Conservation (phyloP, 768 basidiomycete genomes). For the Pholiota molesta region DNA sequence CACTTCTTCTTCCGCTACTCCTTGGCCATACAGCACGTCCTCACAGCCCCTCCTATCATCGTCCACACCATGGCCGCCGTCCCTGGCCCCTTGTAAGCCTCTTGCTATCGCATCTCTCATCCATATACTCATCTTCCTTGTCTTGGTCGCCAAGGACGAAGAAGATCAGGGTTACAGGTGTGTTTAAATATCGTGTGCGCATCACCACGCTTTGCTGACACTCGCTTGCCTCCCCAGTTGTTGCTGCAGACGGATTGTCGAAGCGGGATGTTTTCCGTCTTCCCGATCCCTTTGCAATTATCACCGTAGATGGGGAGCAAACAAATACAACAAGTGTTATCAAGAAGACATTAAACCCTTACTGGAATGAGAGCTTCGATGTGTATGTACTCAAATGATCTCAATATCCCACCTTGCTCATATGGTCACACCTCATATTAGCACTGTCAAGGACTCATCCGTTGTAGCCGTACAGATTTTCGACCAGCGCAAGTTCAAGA, state of each 20-base stretch:
- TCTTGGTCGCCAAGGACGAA: slow-evolving; percentile 45
- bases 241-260: slow-evolving; percentile 91
- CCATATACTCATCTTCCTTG: slow-evolving; percentile 9
- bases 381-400: slow-evolving; percentile 57
- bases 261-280: slow-evolving; percentile 96
- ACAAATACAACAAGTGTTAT: slow-evolving; percentile 97
- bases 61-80: slow-evolving; percentile 44
- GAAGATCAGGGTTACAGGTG: slow-evolving; percentile 82
- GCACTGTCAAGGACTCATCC: slow-evolving; percentile 96
- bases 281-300: slow-evolving; percentile 97
- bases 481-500: slow-evolving; percentile 99
- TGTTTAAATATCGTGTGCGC: slow-evolving; percentile 18
- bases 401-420: slow-evolving; percentile 1
- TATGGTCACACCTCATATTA: slow-evolving; percentile 30
- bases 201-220: not conserved
- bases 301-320: slow-evolving; percentile 97
- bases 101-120: slow-evolving; percentile 5
- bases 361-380: slow-evolving; percentile 99
- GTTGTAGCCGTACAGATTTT: slow-evolving; percentile 98
- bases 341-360: slow-evolving; percentile 93
- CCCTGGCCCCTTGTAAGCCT: slow-evolving; percentile 47
- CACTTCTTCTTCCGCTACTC: slow-evolving; percentile 1
- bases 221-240: slow-evolving; percentile 54
- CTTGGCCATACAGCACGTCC: slow-evolving; percentile 12
- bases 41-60: slow-evolving; percentile 7